phyloP scores from a whole-genome alignment of 805 yeast species.

The Pichia occidentalis region DNA sequence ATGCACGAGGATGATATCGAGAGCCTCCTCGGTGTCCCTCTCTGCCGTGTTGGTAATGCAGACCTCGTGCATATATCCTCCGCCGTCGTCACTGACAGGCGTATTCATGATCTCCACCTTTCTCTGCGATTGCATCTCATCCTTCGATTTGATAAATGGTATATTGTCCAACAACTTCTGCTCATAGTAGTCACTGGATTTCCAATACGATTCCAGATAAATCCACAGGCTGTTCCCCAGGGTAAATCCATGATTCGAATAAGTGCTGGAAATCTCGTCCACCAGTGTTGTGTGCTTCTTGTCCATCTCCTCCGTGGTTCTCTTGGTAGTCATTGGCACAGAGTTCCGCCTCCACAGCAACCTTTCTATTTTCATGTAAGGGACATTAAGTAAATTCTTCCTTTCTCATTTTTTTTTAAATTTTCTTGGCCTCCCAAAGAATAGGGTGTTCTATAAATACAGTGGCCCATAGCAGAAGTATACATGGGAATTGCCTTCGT shows the following conservation, averaged over 20 bases:
- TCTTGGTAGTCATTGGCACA: too few relatives aligned
- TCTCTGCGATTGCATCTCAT: slow-evolving; percentile 39
- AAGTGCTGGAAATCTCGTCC: background rate
- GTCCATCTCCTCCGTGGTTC: too few relatives aligned
- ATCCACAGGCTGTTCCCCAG: slow-evolving; percentile 22
- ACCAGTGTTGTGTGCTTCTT: slow-evolving; percentile 6
- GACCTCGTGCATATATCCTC: slow-evolving; percentile 66
- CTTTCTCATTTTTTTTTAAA: background rate
- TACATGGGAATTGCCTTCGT: too few relatives aligned
- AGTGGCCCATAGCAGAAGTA: too few relatives aligned
- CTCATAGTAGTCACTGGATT: slow-evolving; percentile 28
- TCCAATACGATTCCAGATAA: slow-evolving; percentile 19
- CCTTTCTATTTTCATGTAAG: too few relatives aligned
- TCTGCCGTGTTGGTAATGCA: slow-evolving; percentile 32
- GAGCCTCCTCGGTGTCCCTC: background rate
- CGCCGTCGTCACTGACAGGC: slow-evolving; percentile 38
- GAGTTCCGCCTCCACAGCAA: too few relatives aligned
- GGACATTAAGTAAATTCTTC: too few relatives aligned
- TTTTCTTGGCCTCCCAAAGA: background rate
- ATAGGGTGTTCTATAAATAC: too few relatives aligned
- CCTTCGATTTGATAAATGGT: slow-evolving; percentile 57
- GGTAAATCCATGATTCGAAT: slow-evolving; percentile 1
- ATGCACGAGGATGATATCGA: slow-evolving; percentile 61
- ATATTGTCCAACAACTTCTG: slow-evolving; percentile 44
- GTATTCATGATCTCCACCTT: slow-evolving; percentile 40